Evolutionary conservation across 192 early-diverging fungal species (phyloP).

Genomic region (Podila epicladia): DNA sequence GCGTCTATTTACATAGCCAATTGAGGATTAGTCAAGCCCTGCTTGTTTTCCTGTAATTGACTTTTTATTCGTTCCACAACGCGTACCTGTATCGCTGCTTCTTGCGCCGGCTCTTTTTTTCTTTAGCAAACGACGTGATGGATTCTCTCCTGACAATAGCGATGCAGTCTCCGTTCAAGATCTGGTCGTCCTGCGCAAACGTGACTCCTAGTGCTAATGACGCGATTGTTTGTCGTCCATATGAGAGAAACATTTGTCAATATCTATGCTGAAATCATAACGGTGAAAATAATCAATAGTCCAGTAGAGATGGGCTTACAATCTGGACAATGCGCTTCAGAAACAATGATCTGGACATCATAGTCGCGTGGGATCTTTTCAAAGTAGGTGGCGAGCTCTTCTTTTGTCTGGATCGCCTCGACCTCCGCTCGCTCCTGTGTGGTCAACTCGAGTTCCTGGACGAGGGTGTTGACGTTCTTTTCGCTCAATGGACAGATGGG

Average conservation of each 20-base stretch:
- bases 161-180: slow-evolving; percentile 27
- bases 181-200: slow-evolving; percentile 23
- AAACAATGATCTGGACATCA: slow-evolving; percentile 29
- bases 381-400: slow-evolving; percentile 25
- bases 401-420: slow-evolving; percentile 29
- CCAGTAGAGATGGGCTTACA: slow-evolving; percentile 7
- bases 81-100: slow-evolving; percentile 32
- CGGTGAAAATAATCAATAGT: background rate
- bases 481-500: slow-evolving; percentile 39
- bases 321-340: slow-evolving; percentile 10
- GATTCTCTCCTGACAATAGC: slow-evolving; percentile 35
- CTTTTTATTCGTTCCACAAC: no score
- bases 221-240: background rate
- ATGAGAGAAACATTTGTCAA: background rate
- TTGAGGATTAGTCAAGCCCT: no score
- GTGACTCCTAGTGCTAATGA: slow-evolving; percentile 32
- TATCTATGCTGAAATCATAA: no score
- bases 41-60: no score
- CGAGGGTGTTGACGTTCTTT: slow-evolving; percentile 14
- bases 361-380: slow-evolving; percentile 35
- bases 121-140: slow-evolving; percentile 12
- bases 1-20: slow-evolving; percentile 1
- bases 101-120: slow-evolving; percentile 26
- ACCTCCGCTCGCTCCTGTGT: slow-evolving; percentile 24
- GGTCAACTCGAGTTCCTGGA: slow-evolving; percentile 11